Conservation (phyloP, 768 basidiomycete genomes). For the Austroboletus festivus region DNA sequence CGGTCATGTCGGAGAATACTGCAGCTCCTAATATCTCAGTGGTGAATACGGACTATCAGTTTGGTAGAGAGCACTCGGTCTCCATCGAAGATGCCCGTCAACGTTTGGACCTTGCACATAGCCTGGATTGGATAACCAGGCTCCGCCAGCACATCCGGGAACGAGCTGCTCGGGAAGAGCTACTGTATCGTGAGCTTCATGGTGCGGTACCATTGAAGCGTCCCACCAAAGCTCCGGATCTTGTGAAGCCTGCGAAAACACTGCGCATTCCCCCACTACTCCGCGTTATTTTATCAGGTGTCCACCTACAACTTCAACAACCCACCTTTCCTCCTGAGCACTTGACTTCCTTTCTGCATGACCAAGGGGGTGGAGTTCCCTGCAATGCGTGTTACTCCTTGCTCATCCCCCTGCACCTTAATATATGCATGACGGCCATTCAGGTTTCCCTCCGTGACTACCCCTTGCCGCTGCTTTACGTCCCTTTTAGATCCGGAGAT, state of each 20-base stretch:
- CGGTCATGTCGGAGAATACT: conserved; percentile 39
- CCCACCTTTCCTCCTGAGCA: conserved; percentile 57
- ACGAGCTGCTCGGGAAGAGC: conserved; percentile 49
- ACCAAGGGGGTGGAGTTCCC: conserved; percentile 68
- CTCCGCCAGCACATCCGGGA: conserved; percentile 44
- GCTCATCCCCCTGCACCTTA: conserved; percentile 78
- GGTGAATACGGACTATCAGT: conserved; percentile 58
- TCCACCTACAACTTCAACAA: conserved; percentile 52
- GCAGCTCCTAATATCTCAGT: conserved; percentile 33
- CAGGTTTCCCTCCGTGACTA: conserved; percentile 78
- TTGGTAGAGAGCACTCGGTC: conserved; percentile 61
- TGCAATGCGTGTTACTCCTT: conserved; percentile 70
- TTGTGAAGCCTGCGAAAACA: conserved; percentile 39
- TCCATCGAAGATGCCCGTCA: conserved; percentile 67
- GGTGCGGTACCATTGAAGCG: conserved; percentile 33
- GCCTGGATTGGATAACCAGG: conserved; percentile 68
- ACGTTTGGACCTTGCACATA: conserved; percentile 66
- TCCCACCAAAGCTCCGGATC: conserved; percentile 38
- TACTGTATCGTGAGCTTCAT: conserved; percentile 43
- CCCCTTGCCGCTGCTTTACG: conserved; percentile 78
- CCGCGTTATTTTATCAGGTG: conserved; percentile 56
- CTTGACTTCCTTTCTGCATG: conserved; percentile 61
- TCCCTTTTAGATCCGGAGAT: conserved; percentile 46
- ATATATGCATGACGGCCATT: conserved; percentile 60
- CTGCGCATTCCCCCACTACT: conserved; percentile 61